Evolutionary conservation across 306 rosid genomes (phyloP), one percentile per base, ranked within the genome.

Genomic region (Canavalia gladiata): DNA sequence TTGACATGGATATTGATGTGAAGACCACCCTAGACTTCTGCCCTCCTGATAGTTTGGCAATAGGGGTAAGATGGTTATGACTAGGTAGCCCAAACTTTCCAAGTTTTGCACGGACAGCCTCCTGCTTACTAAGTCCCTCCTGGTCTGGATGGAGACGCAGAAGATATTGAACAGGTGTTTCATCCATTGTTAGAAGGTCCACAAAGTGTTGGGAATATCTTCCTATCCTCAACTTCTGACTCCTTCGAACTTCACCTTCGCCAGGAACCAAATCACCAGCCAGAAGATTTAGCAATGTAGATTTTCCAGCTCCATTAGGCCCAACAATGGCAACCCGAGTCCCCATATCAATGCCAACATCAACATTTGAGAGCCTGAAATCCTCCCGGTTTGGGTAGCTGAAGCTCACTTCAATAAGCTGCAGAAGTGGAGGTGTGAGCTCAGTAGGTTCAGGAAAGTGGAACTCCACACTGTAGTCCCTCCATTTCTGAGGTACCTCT

Each of bases 1-100:
- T 92, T 35, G 91, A 92, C 97, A 92, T 92, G 78, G 94, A 92
- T 79, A 92, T 92, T 2, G 97, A 92, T 5, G 97, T 92, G 83
- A 92, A 92, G 46, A 92, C 97, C 74, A 92, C 97, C 31, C 94
- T 81, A 8, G 92, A 41, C 82, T 89, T 90, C 83, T 89, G 92
- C 51, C 94, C 94, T 9, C 94, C 94, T 10, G 94, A 90, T 76
- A 90, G 71, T 75, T 90, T 90, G 73, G 85, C 92, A 70, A 90
- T 90, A 7, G 94, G 94, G 25, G 94, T 88, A 49, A 90, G 94
- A 76, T 90, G 94, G 80, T 90, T 90, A 83, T 90, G 91, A 85
- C 94, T 89, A 29, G 92, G 92, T 51, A 90, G 87, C 50, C 92
- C 95, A 81, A 80, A 91, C 77, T 89, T 91, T n/a, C 94, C 92